Base-by-base conservation (phyloP, 2,329 filamentous ascomycete species). In the Colletotrichum sp. region DNA sequence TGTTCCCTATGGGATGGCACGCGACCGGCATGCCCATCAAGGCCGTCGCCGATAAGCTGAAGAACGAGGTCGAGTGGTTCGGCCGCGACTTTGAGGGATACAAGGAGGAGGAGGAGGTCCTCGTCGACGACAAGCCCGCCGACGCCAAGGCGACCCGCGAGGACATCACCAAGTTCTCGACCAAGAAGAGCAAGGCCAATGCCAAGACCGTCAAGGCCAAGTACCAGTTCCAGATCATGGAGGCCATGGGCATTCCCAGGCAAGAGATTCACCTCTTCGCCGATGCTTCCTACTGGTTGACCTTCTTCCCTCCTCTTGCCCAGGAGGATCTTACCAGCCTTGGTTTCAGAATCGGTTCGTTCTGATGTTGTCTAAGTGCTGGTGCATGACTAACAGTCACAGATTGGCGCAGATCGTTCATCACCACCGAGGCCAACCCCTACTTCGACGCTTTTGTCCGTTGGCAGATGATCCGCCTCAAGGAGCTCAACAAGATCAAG, bases 11-110 rank as follows among this genome's bases (percentile, higher is more conserved):
- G 82, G 97, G 96, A 36, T 99, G 96, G 88, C 97, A 99, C 89
- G 95, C 94, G 87, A 99, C 96, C 0, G 97, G 97, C 81, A 98
- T 99, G 94, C 96, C 96, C 62, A 99, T 99, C 89, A 98, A 98
- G 87, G 96, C 97, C 8, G 98, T 95, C 82, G 96, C 97, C 71
- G 96, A 99, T 89, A 99, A 99, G 89, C 92, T 99, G 62, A 92
- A 94, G 75, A 93, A 95, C 78, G 97, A 99, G 87, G 94, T 99
- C 72, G 92, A 95, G 86, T 89, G 94, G 87, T 99, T 99, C 82
- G 97, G 97, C 26, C 87, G 94, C 83, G 93, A 96, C 82, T 99
- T 99, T 78, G 94, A 96, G 82, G 89, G 90, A 63, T 98, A 95
- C 85, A 89, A 91, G 70, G 91, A 92, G 71, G 92, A 92, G 71